phyloP scores from a whole-genome alignment of 2,329 filamentous ascomycete genomes.

The Plectosphaerella cucumerina region DNA sequence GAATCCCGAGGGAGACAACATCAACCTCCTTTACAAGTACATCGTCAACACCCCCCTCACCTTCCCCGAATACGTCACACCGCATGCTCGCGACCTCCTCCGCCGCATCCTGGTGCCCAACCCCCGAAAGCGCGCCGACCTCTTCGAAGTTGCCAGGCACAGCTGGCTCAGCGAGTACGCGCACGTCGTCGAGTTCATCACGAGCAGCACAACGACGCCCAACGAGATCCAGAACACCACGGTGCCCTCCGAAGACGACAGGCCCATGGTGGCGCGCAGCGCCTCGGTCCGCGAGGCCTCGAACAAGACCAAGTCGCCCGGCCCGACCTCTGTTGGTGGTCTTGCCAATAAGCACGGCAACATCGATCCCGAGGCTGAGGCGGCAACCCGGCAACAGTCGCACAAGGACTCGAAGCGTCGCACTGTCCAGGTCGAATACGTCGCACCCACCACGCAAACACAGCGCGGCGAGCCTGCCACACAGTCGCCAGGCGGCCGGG shows the following conservation, averaged over 20 bases:
- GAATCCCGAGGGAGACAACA: conserved; percentile 98
- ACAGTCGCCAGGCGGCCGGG: conserved; percentile 11
- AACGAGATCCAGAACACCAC: conserved; percentile 81
- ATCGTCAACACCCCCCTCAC: conserved; percentile 96
- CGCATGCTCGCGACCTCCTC: conserved; percentile 88
- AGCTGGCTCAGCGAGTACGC: conserved; percentile 98
- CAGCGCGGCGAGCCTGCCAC: conserved; percentile 54
- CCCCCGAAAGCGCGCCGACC: conserved; percentile 86
- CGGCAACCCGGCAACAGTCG: conserved; percentile 46
- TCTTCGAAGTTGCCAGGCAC: conserved; percentile 95
- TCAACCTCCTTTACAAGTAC: conserved; percentile 98
- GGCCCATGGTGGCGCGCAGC: conserved; percentile 68
- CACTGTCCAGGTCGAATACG: conserved; percentile 97
- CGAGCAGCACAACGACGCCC: conserved; percentile 85
- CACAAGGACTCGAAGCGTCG: conserved; percentile 87
- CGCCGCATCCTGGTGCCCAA: conserved; percentile 93
- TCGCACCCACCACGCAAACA: conserved; percentile 84
- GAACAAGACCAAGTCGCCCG: conserved; percentile 57
- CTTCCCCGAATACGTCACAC: conserved; percentile 98
- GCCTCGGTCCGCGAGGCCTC: conserved; percentile 86
- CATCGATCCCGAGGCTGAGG: conserved; percentile 62
- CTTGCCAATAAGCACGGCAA: conserved; percentile 70
- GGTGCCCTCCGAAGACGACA: conserved; percentile 50
- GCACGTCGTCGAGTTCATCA: conserved; percentile 95
- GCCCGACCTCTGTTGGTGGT: conserved; percentile 52